phyloP scores from a whole-genome alignment of 169 alveolate genomes.

The Eimeria necatrix region DNA sequence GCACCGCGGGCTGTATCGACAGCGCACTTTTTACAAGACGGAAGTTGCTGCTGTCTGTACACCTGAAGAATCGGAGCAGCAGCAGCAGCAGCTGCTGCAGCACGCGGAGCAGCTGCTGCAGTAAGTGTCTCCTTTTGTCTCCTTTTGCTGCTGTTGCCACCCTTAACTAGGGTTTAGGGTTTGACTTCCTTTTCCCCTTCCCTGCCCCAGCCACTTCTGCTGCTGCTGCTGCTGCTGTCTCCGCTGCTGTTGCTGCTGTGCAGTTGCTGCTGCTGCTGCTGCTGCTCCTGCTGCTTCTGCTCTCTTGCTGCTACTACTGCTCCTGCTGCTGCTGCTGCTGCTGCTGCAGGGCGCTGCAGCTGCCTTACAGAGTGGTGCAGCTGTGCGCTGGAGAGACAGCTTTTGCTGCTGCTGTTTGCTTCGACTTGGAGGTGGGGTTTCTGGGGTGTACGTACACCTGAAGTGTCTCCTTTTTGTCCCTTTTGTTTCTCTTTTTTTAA shows the following conservation, averaged over 20 bases:
- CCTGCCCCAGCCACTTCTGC: too few species aligned
- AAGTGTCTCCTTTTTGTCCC: not conserved
- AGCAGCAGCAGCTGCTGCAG: constrained; percentile 1
- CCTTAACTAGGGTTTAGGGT: not conserved
- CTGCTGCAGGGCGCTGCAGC: constrained; percentile 43
- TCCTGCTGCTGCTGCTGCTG: constrained; percentile 5
- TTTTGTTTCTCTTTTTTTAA: not conserved
- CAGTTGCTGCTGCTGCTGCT: not conserved
- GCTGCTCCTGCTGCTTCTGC: not conserved
- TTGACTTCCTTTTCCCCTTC: too few species aligned
- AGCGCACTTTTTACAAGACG: constrained; percentile 43
- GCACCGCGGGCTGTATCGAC: constrained; percentile 29
- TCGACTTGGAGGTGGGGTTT: constrained; percentile 41
- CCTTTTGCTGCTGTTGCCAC: not conserved
- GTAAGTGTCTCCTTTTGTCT: not conserved
- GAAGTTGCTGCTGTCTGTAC: constrained; percentile 55
- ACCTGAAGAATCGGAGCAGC: constrained; percentile 36
- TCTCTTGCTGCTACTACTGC: not conserved
- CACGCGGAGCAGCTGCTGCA: not conserved
- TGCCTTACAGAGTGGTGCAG: constrained; percentile 56
- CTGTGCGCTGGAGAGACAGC: constrained; percentile 53
- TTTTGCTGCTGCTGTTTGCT: constrained; percentile 28
- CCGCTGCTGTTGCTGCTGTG: constrained; percentile 1
- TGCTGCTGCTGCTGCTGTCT: not conserved
- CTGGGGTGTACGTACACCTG: not conserved